phyloP scores from a whole-genome alignment of 768 basidiomycete genomes.

The Udeniomyces megalosporus region DNA sequence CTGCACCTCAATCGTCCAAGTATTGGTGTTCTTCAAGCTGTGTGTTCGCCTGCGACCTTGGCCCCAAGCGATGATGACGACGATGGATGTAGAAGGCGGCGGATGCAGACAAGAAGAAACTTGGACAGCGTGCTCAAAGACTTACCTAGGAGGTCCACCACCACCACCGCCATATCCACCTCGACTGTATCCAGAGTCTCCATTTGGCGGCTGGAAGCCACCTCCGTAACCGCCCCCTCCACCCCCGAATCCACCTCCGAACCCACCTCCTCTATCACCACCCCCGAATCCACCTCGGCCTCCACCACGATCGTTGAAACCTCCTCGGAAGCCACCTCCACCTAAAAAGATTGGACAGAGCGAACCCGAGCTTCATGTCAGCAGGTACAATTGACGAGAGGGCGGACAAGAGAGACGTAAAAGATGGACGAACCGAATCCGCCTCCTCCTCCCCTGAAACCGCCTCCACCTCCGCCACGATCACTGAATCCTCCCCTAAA shows the following conservation, averaged over 20 bases:
- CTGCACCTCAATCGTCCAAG: too few species aligned
- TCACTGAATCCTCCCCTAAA: not conserved
- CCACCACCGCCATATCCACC: conserved; percentile 5
- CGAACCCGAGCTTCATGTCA: too few species aligned
- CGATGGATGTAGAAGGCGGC: not conserved
- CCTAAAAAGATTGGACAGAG: too few species aligned
- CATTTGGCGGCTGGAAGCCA: conserved; percentile 11
- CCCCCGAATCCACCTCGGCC: conserved; percentile 20
- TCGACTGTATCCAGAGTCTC: conserved; percentile 6
- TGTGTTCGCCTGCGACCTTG: too few species aligned
- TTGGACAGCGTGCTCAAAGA: not conserved
- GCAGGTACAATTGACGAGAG: not conserved
- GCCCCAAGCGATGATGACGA: not conserved
- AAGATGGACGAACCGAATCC: conserved; percentile 9
- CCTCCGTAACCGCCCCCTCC: conserved; percentile 1
- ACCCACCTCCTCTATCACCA: conserved; percentile 30
- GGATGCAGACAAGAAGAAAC: not conserved
- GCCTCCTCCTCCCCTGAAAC: not conserved
- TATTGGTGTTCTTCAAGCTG: too few species aligned
- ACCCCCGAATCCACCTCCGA: conserved; percentile 47
- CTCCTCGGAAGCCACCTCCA: conserved; percentile 25
- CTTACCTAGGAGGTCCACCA: conserved; percentile 10
- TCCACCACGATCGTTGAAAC: conserved; percentile 1
- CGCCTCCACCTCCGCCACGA: conserved; percentile 13
- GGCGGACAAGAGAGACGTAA: too few species aligned